Percentiles rank a stretch among this genome's conserved stretches.
Conservation (phyloP, 257 asterid species). For the Plantago major region DNA sequence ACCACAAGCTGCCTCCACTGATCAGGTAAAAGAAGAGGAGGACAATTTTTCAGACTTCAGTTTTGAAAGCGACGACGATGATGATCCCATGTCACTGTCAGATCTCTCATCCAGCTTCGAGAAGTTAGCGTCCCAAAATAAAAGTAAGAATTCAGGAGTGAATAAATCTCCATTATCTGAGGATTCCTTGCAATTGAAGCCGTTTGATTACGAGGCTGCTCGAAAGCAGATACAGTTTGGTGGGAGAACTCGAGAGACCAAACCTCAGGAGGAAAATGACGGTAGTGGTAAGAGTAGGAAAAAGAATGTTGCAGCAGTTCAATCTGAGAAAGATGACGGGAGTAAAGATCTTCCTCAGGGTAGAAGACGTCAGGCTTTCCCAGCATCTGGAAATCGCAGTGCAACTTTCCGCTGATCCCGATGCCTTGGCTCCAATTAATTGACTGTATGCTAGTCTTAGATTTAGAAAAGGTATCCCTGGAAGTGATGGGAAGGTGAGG, state of each 20-base stretch:
- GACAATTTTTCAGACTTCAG: conserved; percentile 18
- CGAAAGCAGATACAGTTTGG: conserved; percentile 60
- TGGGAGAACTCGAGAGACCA: conserved; percentile 33
- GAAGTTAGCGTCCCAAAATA: conserved; percentile 44
- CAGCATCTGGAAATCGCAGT: conserved; percentile 88
- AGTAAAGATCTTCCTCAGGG: conserved; percentile 51
- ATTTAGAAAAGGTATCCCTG: background rate
- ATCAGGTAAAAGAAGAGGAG: conserved; percentile 22
- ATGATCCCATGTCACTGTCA: conserved; percentile 54
- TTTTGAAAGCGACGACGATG: conserved; percentile 37
- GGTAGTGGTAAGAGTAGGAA: conserved; percentile 31
- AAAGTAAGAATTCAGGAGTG: conserved; percentile 11
- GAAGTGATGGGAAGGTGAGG: background rate
- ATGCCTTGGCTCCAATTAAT: too few species aligned
- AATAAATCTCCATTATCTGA: conserved; percentile 33
- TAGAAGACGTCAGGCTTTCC: conserved; percentile 87
- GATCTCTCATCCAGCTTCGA: conserved; percentile 76
- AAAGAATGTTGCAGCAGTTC: conserved; percentile 21
- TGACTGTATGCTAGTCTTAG: background rate
- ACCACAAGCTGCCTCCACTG: conserved; percentile 18
- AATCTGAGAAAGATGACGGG: conserved; percentile 34
- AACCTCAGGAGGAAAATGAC: conserved; percentile 15
- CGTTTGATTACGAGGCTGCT: conserved; percentile 76
- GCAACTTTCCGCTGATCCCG: conserved; percentile 55
- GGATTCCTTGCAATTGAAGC: conserved; percentile 35